phyloP scores from a whole-genome alignment of 805 yeast species.

The Vanderwaltozyma tropicalis region DNA sequence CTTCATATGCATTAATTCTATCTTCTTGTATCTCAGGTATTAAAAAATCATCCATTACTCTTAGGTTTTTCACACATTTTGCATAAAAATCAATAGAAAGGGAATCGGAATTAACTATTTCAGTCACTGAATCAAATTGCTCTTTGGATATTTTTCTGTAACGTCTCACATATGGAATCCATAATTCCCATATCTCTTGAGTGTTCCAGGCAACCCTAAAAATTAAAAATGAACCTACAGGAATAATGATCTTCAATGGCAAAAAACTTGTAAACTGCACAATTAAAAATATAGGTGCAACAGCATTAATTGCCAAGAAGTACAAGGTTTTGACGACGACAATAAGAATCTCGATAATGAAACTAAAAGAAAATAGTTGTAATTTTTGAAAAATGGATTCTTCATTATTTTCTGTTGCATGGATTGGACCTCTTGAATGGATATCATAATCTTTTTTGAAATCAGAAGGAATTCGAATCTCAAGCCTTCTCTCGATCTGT shows the following conservation, averaged over 20 bases:
- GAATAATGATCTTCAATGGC: background rate
- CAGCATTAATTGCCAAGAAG: background rate
- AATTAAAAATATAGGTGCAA: conserved; percentile 1
- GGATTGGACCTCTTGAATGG: background rate
- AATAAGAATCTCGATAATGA: background rate
- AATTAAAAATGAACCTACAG: background rate
- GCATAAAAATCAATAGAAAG: background rate
- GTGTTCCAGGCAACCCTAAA: conserved; percentile 15
- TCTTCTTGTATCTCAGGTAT: background rate
- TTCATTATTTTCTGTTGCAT: background rate
- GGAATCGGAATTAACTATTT: background rate
- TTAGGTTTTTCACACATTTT: background rate
- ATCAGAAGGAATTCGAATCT: too few relatives aligned
- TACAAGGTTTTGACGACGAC: conserved; percentile 1
- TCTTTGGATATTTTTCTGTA: background rate
- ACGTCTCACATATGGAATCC: conserved; percentile 14
- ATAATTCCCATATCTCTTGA: conserved; percentile 18
- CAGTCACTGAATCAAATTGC: background rate
- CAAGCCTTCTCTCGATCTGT: too few relatives aligned
- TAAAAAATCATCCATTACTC: background rate
- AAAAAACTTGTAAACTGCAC: conserved; percentile 1
- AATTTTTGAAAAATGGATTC: background rate
- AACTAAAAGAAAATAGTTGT: background rate
- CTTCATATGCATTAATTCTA: background rate
- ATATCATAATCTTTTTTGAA: background rate